A percentile compares a stretch with the other conserved stretches of the same genome.
These are phyloP conservation scores for Lentinus brumalis DNA, from an alignment of 768 basidiomycete species.

Conservation along the genomic window DNA sequence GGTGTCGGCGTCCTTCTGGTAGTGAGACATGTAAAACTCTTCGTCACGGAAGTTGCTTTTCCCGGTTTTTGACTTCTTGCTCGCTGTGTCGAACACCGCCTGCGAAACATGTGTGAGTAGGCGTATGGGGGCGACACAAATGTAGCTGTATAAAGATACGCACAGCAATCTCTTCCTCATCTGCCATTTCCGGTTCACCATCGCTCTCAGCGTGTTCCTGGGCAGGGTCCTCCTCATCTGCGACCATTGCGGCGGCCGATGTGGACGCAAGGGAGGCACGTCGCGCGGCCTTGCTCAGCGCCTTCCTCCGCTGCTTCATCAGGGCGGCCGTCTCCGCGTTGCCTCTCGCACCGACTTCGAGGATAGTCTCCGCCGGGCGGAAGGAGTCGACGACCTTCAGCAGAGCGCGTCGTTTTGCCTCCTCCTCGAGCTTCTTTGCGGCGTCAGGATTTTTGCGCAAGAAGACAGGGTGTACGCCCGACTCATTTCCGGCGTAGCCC, in stretches of 20 bases:
- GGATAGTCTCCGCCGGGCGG: constrained; percentile 84
- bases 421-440: constrained; percentile 41
- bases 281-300: constrained; percentile 64
- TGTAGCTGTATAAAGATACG: constrained; percentile 17
- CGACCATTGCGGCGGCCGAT: constrained; percentile 33
- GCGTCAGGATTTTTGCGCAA: constrained; percentile 38
- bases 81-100: constrained; percentile 63
- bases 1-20: constrained; percentile 81
- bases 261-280: constrained; percentile 43
- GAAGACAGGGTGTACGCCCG: constrained; percentile 71
- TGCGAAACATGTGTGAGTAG: constrained; percentile 30
- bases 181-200: constrained; percentile 62
- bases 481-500: constrained; percentile 65
- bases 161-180: constrained; percentile 79
- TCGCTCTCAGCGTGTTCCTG: constrained; percentile 32
- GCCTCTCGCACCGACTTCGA: constrained; percentile 83
- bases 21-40: constrained; percentile 91
- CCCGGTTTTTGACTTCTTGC: constrained; percentile 40
- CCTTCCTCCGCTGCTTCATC: constrained; percentile 88
- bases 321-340: constrained; percentile 60
- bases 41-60: constrained; percentile 68
- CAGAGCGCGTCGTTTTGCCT: constrained; percentile 63
- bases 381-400: constrained; percentile 80
- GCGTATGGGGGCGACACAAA: neutral
- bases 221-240: constrained; percentile 37